Evolutionary conservation across 1,284 basidiomycete species (phyloP).

Genomic region (Ustilago shanxiensis): DNA sequence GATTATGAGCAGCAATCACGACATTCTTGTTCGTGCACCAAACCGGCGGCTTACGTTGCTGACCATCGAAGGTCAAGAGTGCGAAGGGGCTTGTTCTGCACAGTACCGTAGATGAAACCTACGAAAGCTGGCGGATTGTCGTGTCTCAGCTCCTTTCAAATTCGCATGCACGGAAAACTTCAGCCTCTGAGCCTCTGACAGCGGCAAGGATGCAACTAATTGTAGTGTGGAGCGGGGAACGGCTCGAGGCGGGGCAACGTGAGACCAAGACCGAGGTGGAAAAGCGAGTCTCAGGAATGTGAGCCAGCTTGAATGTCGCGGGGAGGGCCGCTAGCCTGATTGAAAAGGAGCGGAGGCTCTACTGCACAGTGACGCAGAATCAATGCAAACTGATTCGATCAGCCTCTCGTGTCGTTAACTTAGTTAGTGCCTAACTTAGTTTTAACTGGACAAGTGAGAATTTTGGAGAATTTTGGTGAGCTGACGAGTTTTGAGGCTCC

Average conservation of each 20-base stretch:
- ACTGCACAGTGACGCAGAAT: background rate
- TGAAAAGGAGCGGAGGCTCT: too few relatives aligned
- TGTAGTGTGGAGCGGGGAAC: background rate
- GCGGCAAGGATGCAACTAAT: background rate
- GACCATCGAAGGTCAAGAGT: background rate
- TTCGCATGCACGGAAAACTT: background rate
- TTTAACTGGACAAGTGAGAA: background rate
- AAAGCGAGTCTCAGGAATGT: background rate
- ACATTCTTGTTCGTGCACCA: background rate
- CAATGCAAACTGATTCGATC: background rate
- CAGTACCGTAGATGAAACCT: background rate
- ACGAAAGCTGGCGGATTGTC: background rate
- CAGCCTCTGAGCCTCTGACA: background rate
- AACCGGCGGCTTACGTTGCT: background rate
- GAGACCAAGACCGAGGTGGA: background rate
- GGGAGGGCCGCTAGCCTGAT: too few relatives aligned
- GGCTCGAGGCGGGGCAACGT: slow-evolving; percentile 1
- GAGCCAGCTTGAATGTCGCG: too few relatives aligned
- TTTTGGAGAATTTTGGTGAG: too few relatives aligned
- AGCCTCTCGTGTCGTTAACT: background rate
- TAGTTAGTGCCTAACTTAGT: too few relatives aligned
- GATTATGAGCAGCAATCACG: background rate
- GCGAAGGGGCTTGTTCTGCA: background rate
- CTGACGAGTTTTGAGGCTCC: background rate
- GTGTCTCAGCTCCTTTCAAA: background rate